Conservation (phyloP, 1,139 yeast species). For the Suhomyces kunorum region DNA sequence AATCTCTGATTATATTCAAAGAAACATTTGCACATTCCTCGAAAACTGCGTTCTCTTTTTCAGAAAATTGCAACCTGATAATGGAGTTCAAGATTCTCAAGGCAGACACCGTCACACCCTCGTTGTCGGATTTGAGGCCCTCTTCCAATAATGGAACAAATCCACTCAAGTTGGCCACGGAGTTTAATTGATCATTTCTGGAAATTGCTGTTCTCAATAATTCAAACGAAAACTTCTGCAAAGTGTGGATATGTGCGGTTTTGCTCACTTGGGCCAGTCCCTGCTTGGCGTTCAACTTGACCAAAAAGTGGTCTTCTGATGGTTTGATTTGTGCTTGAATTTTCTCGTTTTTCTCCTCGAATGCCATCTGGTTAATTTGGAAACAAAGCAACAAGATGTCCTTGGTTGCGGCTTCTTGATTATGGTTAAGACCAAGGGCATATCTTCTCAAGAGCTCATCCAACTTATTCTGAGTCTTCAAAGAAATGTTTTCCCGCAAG, state of each 20-base stretch:
- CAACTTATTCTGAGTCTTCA: constrained; percentile 70
- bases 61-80: constrained; percentile 63
- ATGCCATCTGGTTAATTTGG: constrained; percentile 66
- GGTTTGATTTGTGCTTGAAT: constrained; percentile 16
- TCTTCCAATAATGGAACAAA: constrained; percentile 73
- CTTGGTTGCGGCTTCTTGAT: constrained; percentile 58
- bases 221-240: constrained; percentile 80
- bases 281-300: constrained; percentile 62
- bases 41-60: constrained; percentile 53
- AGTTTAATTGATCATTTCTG: constrained; percentile 57
- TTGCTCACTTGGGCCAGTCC: constrained; percentile 53
- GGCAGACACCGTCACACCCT: constrained; percentile 70
- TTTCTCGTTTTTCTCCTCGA: constrained; percentile 28
- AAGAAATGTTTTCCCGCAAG: constrained; percentile 62
- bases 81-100: constrained; percentile 63
- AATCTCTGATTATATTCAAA: constrained; percentile 66
- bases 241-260: constrained; percentile 52
- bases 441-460: constrained; percentile 78
- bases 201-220: constrained; percentile 70
- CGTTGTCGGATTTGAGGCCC: constrained; percentile 65
- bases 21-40: constrained; percentile 63
- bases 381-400: constrained; percentile 71
- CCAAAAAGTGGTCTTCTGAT: constrained; percentile 64
- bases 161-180: constrained; percentile 62
- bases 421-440: constrained; percentile 74